Evolutionary conservation across 495 filamentous ascomycete species (phyloP).

Genomic region (Aspergillus heteromorphus): DNA sequence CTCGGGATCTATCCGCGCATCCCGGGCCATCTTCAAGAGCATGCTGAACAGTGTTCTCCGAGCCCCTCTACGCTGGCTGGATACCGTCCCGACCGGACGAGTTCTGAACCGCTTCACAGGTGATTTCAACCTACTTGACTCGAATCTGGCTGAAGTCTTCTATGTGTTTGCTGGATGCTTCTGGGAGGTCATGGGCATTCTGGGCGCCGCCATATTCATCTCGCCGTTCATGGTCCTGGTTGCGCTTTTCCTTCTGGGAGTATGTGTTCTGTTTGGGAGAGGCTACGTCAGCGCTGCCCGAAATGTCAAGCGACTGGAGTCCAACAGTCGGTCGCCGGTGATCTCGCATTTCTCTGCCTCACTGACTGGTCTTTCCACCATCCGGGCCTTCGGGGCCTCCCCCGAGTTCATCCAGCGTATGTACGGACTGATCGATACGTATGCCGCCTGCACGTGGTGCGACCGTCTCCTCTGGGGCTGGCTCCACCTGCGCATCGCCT

Average conservation of each 20-base stretch:
- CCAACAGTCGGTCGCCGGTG: slow-evolving; percentile 65
- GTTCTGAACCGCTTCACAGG: slow-evolving; percentile 76
- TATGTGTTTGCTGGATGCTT: slow-evolving; percentile 45
- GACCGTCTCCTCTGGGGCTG: slow-evolving; percentile 36
- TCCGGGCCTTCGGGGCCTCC: slow-evolving; percentile 65
- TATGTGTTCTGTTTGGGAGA: slow-evolving; percentile 38
- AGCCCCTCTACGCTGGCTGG: slow-evolving; percentile 69
- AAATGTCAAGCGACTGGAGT: slow-evolving; percentile 72
- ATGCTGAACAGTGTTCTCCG: slow-evolving; percentile 62
- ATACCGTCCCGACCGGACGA: slow-evolving; percentile 73
- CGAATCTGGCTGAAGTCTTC: slow-evolving; percentile 54
- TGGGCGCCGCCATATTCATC: slow-evolving; percentile 29
- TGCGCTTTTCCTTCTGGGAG: not conserved
- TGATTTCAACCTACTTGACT: slow-evolving; percentile 70
- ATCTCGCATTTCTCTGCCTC: slow-evolving; percentile 72
- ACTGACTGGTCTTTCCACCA: slow-evolving; percentile 66
- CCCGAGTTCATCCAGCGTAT: slow-evolving; percentile 61
- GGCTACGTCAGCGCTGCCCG: slow-evolving; percentile 63
- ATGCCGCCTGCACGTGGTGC: slow-evolving; percentile 15
- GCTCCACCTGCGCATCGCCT: slow-evolving; percentile 21
- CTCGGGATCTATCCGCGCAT: slow-evolving; percentile 45
- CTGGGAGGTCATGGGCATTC: slow-evolving; percentile 26
- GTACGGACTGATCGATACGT: slow-evolving; percentile 60
- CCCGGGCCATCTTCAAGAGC: slow-evolving; percentile 57
- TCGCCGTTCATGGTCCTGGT: slow-evolving; percentile 25